These are phyloP conservation scores for Pyricularia pennisetigena DNA, from an alignment of 2,329 filamentous ascomycete species.

Conservation along the genomic window DNA sequence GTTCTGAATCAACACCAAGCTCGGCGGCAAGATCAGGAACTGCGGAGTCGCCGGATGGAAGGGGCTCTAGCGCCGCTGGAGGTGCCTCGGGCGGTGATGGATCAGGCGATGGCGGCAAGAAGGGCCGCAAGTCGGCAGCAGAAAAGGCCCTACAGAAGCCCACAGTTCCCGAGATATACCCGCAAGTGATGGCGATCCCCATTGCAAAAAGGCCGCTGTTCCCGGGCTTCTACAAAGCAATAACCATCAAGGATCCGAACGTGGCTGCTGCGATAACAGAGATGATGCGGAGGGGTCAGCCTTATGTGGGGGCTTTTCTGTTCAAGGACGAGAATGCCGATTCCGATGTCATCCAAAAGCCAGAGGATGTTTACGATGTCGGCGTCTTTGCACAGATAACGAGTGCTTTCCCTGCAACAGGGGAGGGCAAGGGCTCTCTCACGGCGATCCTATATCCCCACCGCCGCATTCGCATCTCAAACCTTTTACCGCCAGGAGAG, in stretches of 20 bases:
- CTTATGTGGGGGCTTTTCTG: slow-evolving; percentile 92
- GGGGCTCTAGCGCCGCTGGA: slow-evolving; percentile 48
- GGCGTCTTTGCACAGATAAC: slow-evolving; percentile 98
- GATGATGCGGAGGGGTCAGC: slow-evolving; percentile 93
- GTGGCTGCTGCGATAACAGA: slow-evolving; percentile 90
- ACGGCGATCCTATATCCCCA: slow-evolving; percentile 96
- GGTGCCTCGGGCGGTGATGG: slow-evolving; percentile 44
- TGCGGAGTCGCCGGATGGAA: slow-evolving; percentile 39
- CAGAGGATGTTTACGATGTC: slow-evolving; percentile 88
- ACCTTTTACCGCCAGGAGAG: slow-evolving; percentile 61
- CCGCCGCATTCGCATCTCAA: slow-evolving; percentile 83
- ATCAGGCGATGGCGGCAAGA: slow-evolving; percentile 55
- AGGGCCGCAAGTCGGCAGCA: slow-evolving; percentile 50
- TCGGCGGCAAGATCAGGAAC: slow-evolving; percentile 26
- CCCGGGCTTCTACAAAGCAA: slow-evolving; percentile 97
- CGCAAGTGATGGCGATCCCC: slow-evolving; percentile 93
- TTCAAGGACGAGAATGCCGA: slow-evolving; percentile 95
- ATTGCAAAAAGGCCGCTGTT: slow-evolving; percentile 91
- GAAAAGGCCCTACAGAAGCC: slow-evolving; percentile 79
- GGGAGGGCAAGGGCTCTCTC: slow-evolving; percentile 72
- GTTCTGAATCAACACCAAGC: slow-evolving; percentile 20
- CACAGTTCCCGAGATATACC: slow-evolving; percentile 87
- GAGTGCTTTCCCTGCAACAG: slow-evolving; percentile 84
- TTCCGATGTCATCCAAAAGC: slow-evolving; percentile 82
- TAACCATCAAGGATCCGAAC: slow-evolving; percentile 88